Base-by-base conservation (phyloP, 805 yeast genomes). In the Kluyveromyces siamensis region DNA sequence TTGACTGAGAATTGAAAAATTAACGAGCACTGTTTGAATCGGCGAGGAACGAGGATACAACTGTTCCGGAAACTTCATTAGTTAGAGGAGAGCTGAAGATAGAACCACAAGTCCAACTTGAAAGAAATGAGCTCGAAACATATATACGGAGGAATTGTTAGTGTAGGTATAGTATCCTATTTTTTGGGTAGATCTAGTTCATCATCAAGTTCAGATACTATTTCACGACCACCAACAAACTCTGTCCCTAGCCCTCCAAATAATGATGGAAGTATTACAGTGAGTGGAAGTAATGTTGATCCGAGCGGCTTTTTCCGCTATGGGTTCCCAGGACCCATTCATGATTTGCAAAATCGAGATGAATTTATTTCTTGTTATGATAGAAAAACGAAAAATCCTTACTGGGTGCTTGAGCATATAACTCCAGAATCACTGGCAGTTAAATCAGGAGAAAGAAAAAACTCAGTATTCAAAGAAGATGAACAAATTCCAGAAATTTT, bases 281-380 rank as follows among this genome's bases (percentile, higher is more conserved):
- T 68, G 44, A 66, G 59, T 45, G 67, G 74, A 27, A 48, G 70
- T 6, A 58, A 57, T 4, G 78, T 87, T 4, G 74, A 79, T 50
- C 99, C 98, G 0, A 76, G 79, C 19, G 95, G 73, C 7, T 89
- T 85, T 69, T 90, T 89, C 72, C 81, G 83, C 57, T 90, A 86
- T 62, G 99, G 99, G 3, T 88, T 87, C 60, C 99, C 98, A 0
- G 96, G 96, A 1, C 98, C 98, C 0, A 76, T 86, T 33, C 95
- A 88, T 65, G 99, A 93, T 62, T 67, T 91, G 50, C 79, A 80
- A 49, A 77, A 72, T 10, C 74, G 87, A 52, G 72, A 74, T 49
- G 96, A 89, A 68, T 93, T 84, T 64, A 77, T 91, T 17, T 80
- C 93, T 48, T 87, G 93, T 56, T 93, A 81, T 66, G 91, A 93